Evolutionary conservation across 1,139 yeast species (phyloP).

Genomic region (Blastobotrys apis): DNA sequence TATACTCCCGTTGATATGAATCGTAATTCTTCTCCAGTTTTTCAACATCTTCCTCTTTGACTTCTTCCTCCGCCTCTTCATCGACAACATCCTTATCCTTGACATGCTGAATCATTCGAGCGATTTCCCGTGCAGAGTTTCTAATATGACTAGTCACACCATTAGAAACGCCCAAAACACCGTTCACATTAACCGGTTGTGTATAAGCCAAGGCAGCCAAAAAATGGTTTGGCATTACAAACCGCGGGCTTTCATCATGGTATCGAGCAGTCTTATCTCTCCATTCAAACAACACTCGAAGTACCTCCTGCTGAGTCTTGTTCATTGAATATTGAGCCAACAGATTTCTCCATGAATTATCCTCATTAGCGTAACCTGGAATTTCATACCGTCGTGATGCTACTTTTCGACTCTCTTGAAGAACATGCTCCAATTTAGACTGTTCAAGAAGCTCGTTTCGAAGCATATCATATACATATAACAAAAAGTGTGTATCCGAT

Average conservation of each 20-base stretch:
- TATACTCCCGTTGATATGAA: constrained; percentile 20
- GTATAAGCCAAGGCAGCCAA: constrained; percentile 57
- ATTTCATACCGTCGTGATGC: constrained; percentile 76
- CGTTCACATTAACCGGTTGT: constrained; percentile 54
- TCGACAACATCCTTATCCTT: constrained; percentile 19
- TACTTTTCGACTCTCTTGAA: constrained; percentile 73
- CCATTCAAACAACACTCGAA: constrained; percentile 71
- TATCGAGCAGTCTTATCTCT: constrained; percentile 71
- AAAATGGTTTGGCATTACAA: constrained; percentile 76
- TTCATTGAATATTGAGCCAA: constrained; percentile 66
- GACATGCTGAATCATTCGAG: constrained; percentile 44
- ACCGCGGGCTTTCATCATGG: constrained; percentile 81
- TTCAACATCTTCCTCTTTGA: constrained; percentile 19
- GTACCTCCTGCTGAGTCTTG: constrained; percentile 49
- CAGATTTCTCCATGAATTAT: constrained; percentile 35
- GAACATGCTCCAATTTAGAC: constrained; percentile 55
- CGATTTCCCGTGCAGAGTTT: constrained; percentile 52
- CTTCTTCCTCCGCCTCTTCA: constrained; percentile 15
- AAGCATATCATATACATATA: constrained; percentile 74
- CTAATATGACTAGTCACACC: constrained; percentile 56
- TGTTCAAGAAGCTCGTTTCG: constrained; percentile 56
- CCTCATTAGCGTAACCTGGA: constrained; percentile 32
- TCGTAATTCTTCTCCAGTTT: constrained; percentile 21
- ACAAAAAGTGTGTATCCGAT: constrained; percentile 88
- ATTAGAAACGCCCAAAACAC: constrained; percentile 51